phyloP scores from a whole-genome alignment of 2,329 filamentous ascomycete species.

The Xenoacremonium recifei region DNA sequence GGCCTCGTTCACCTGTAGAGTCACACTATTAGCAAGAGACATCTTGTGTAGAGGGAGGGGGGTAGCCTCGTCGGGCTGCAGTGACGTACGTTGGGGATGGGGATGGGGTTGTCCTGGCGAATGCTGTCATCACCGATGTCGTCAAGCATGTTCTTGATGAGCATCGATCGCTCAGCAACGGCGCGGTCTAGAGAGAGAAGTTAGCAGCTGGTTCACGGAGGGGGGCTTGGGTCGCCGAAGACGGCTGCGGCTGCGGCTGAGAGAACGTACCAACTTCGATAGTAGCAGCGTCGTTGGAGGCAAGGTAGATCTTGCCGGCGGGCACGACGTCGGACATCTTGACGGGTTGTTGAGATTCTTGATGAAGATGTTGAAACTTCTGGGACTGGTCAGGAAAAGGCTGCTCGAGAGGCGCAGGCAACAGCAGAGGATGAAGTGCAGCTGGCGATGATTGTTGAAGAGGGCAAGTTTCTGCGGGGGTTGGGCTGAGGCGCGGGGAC shows the following conservation, averaged over 20 bases:
- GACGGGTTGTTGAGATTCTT: conserved; percentile 8
- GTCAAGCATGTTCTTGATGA: conserved; percentile 98
- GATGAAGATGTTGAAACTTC: background rate
- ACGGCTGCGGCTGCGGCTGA: conserved; percentile 3
- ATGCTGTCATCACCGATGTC: conserved; percentile 71
- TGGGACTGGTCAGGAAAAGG: background rate
- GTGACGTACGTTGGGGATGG: conserved; percentile 79
- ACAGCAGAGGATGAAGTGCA: no score
- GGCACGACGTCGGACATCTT: conserved; percentile 36
- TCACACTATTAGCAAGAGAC: conserved; percentile 15
- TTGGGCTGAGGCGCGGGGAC: conserved; percentile 20
- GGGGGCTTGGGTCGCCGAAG: conserved; percentile 5
- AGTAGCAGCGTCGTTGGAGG: conserved; percentile 49
- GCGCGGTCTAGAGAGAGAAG: conserved; percentile 60
- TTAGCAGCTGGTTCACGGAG: conserved; percentile 14
- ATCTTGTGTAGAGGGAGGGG: conserved; percentile 5
- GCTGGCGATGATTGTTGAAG: conserved; percentile 9
- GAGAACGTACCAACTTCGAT: conserved; percentile 46
- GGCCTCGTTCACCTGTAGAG: conserved; percentile 79
- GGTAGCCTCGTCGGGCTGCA: no score
- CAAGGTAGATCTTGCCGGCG: conserved; percentile 45
- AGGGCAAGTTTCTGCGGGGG: conserved; percentile 24
- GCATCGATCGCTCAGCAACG: conserved; percentile 85
- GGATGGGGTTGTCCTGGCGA: conserved; percentile 66
- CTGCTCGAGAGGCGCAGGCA: no score